Base-by-base conservation (phyloP, 257 asterid genomes). In the Forsythia suspensa region DNA sequence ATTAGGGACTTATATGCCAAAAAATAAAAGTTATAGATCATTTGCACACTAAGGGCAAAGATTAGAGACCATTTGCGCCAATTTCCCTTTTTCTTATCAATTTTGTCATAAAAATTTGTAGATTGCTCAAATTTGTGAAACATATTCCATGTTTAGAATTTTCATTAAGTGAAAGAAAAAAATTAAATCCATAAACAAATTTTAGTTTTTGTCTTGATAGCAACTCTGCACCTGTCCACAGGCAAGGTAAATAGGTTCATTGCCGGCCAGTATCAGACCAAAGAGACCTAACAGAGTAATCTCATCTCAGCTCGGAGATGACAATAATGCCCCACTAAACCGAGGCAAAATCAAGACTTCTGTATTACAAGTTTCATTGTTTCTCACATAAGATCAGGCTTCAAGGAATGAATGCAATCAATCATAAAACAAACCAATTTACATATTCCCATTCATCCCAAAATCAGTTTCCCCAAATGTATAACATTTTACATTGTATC, bases 181-280 rank as follows among this genome's bases (percentile, higher is more conserved):
- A 18, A 34, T 29, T 21, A 24, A 48, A 48, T 52, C 3, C 13
- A 29, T 3, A 13, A 48, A 48, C 57, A 8, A 24, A 43, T 20
- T 0, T 29, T 71, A 24, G 20, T 20, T 41, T 29, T 42, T 37
- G 24, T 20, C n/a, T 42, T 57, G 71, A 72, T 42, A 71, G 36
- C 13, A 66, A 4, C n/a, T 51, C 18, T 18, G 1, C 67, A 29
- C 29, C 46, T 72, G 71, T 70, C 65, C 21, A 55, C 76, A 70
- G 40, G 43, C 52, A 77, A 77, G 59, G 72, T 40, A 65, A 79
- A 57, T 72, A 72, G 82, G 78, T 79, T 73, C 16, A 70, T 79
- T 72, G 29, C 57, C 39, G 34, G 78, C 52, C 57, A n/a, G 61
- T 69, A 42, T 15, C 16, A 29, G 74, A 79, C 74, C 73, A 39